Conservation (phyloP, 2,329 filamentous ascomycete genomes). For the Alternaria sp. region DNA sequence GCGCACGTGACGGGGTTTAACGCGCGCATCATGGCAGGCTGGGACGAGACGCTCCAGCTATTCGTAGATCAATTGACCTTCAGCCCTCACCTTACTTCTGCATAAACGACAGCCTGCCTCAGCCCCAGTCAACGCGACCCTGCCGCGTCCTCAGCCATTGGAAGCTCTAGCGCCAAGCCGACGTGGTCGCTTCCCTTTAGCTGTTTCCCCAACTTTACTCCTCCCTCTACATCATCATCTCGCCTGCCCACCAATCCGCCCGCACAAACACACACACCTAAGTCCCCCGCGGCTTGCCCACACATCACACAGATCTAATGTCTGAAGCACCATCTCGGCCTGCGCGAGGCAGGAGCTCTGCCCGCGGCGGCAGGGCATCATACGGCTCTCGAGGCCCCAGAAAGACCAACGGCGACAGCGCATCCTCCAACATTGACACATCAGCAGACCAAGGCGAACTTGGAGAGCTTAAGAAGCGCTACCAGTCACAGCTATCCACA, state of each 20-base stretch:
- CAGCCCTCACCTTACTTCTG: slow-evolving; percentile 17
- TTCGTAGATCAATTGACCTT: slow-evolving; percentile 16
- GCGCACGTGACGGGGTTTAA: slow-evolving; percentile 20
- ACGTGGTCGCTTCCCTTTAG: slow-evolving; percentile 39
- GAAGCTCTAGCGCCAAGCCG: slow-evolving; percentile 40
- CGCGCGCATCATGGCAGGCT: slow-evolving; percentile 19
- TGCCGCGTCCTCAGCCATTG: slow-evolving; percentile 30
- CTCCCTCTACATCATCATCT: slow-evolving; percentile 44
- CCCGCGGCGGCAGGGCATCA: slow-evolving; percentile 81
- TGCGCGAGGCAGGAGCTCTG: slow-evolving; percentile 88
- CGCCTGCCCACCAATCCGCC: slow-evolving; percentile 37
- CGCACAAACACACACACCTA: slow-evolving; percentile 28
- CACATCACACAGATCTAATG: slow-evolving; percentile 69
- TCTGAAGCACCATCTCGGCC: slow-evolving; percentile 92
- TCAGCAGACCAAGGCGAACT: slow-evolving; percentile 87
- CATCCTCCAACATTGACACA: slow-evolving; percentile 65
- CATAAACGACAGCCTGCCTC: slow-evolving; percentile 20
- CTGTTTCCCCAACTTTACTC: slow-evolving; percentile 39
- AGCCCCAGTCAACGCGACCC: slow-evolving; percentile 28
- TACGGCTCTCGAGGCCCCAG: slow-evolving; percentile 64
- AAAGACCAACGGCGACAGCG: slow-evolving; percentile 75
- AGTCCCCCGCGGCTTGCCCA: slow-evolving; percentile 39
- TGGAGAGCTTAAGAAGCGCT: slow-evolving; percentile 89
- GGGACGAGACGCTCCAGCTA: slow-evolving; percentile 9
- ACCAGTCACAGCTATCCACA: slow-evolving; percentile 77